Evolutionary conservation across 179 eudicot genomes (phyloP).

Genomic region (Sideroxylon spinosum): DNA sequence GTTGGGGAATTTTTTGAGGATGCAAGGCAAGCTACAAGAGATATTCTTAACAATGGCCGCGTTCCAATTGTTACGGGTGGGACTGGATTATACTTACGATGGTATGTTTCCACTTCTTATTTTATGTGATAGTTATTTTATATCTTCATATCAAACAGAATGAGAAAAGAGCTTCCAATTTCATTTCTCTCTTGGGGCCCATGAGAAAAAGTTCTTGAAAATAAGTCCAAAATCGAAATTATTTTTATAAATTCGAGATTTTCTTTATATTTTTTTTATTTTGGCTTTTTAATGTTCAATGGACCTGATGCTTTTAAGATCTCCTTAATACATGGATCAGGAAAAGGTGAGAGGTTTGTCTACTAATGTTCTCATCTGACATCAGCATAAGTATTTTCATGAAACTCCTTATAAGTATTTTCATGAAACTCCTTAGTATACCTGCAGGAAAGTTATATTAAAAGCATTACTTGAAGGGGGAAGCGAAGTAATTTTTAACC

Average conservation of each 20-base stretch:
- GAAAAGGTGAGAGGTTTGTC: background rate
- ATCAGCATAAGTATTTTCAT: background rate
- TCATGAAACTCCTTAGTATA: constrained; percentile 5
- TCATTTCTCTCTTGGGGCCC: background rate
- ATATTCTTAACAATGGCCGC: constrained; percentile 62
- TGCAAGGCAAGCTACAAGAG: constrained; percentile 81
- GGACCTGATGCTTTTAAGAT: background rate
- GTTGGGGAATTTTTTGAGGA: constrained; percentile 88
- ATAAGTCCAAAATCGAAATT: background rate
- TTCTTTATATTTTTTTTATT: background rate
- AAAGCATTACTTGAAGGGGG: background rate
- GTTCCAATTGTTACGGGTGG: constrained; percentile 95
- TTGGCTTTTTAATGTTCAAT: background rate
- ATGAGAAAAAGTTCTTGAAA: background rate
- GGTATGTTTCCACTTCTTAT: constrained; percentile 44
- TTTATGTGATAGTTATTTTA: background rate
- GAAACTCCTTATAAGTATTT: too few relatives aligned
- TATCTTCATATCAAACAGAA: background rate
- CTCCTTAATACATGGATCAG: constrained; percentile 9
- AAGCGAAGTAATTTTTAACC: too few relatives aligned
- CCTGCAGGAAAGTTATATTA: background rate
- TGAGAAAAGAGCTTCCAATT: background rate
- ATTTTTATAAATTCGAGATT: background rate
- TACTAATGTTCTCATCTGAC: background rate
- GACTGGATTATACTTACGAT: constrained; percentile 90